phyloP scores from a whole-genome alignment of 805 yeast species.

The Candida saitoana region DNA sequence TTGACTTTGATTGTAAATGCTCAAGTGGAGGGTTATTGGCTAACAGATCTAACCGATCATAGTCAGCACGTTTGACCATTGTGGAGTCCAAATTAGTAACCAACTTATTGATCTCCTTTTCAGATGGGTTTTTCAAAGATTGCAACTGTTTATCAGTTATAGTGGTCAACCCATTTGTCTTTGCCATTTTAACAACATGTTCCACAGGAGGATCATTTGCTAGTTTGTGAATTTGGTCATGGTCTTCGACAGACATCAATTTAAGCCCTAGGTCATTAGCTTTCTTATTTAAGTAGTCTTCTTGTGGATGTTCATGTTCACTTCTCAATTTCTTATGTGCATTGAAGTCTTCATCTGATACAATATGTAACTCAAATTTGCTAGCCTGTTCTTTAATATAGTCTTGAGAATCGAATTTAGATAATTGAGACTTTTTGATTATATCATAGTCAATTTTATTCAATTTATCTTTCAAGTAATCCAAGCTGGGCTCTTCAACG shows the following conservation, averaged over 20 bases:
- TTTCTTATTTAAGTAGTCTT: constrained; percentile 28
- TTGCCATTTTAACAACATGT: constrained; percentile 19
- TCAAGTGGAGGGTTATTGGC: constrained; percentile 15
- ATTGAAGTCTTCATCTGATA: constrained; percentile 16
- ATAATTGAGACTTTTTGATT: background rate
- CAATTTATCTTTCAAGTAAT: constrained; percentile 16
- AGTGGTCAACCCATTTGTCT: constrained; percentile 10
- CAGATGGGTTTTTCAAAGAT: constrained; percentile 20
- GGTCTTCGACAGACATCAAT: constrained; percentile 23
- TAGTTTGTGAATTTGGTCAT: constrained; percentile 26
- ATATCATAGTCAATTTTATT: constrained; percentile 10
- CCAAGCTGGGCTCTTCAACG: constrained; percentile 20
- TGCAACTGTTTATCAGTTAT: constrained; percentile 18
- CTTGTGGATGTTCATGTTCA: constrained; percentile 31
- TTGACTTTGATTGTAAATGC: constrained; percentile 8
- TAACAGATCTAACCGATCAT: constrained; percentile 16
- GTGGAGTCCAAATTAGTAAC: constrained; percentile 8
- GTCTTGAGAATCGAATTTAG: background rate
- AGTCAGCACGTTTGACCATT: constrained; percentile 15
- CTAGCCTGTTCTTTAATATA: constrained; percentile 11
- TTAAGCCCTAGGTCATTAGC: constrained; percentile 34
- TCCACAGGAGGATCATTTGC: constrained; percentile 24
- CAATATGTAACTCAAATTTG: constrained; percentile 14
- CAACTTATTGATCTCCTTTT: constrained; percentile 10
- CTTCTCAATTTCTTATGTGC: constrained; percentile 15